Percentiles rank a stretch among this genome's conserved stretches.
phyloP scores from a whole-genome alignment of 2,329 filamentous ascomycete genomes.

The Pseudophaeomoniella oleicola region DNA sequence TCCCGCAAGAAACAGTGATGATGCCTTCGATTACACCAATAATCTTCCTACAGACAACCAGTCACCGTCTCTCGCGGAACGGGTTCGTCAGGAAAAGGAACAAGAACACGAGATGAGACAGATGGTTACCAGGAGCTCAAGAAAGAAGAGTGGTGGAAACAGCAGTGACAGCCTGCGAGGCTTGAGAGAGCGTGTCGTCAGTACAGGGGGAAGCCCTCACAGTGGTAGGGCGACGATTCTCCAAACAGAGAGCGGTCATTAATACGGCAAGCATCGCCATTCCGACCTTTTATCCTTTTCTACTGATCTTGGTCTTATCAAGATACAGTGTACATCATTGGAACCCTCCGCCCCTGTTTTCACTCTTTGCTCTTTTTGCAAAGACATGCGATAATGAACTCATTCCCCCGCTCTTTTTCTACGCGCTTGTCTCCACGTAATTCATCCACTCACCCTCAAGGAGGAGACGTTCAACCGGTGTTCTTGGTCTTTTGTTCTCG shows the following conservation, averaged over 20 bases:
- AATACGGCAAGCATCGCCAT: no score
- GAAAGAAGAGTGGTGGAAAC: background rate
- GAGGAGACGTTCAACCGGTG: no score
- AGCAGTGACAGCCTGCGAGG: conserved; percentile 1
- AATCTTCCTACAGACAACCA: conserved; percentile 10
- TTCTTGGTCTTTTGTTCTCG: no score
- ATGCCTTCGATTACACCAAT: conserved; percentile 10
- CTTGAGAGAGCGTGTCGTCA: background rate
- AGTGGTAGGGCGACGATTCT: background rate
- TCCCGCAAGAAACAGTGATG: conserved; percentile 12
- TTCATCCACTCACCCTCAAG: no score
- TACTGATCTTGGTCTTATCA: no score
- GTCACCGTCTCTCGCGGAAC: conserved; percentile 13
- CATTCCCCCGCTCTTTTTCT: no score
- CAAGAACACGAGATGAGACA: conserved; percentile 10
- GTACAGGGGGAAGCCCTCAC: background rate
- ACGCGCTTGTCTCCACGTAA: no score
- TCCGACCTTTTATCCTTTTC: no score
- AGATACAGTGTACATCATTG: no score
- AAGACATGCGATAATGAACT: no score
- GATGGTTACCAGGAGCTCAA: conserved; percentile 8
- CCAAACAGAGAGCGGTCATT: background rate
- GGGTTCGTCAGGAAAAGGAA: conserved; percentile 11
- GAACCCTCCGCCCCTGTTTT: no score
- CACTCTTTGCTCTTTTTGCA: no score